Conservation (phyloP, 2,329 filamentous ascomycete species). For the Arthrobotrys sinensis region DNA sequence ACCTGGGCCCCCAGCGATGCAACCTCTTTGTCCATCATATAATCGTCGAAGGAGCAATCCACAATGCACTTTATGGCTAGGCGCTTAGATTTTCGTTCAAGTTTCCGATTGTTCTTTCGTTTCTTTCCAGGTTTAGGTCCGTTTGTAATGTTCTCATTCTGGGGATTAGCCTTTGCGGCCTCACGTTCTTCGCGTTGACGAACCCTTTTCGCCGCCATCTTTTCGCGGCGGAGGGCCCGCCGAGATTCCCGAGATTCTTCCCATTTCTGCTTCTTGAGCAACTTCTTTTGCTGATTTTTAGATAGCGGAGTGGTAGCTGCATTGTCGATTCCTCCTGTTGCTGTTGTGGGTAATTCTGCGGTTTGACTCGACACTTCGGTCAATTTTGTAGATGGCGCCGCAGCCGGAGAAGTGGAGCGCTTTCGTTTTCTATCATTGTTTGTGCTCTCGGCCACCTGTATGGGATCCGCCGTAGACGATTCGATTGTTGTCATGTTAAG, state of each 20-base stretch:
- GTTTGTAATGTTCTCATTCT: constrained; percentile 67
- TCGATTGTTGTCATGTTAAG: constrained; percentile 26
- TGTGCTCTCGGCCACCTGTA: background rate
- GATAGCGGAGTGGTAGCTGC: constrained; percentile 72
- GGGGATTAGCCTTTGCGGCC: constrained; percentile 71
- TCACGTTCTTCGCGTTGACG: constrained; percentile 70
- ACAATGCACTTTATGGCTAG: constrained; percentile 86
- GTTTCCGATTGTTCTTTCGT: constrained; percentile 66
- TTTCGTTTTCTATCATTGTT: constrained; percentile 46
- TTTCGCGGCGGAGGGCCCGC: constrained; percentile 66
- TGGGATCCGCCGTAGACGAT: background rate
- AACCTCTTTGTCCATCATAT: constrained; percentile 86
- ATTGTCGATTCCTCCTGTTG: background rate
- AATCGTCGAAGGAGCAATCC: constrained; percentile 91
- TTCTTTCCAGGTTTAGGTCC: constrained; percentile 67
- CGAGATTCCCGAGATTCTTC: constrained; percentile 78
- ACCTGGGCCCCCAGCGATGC: constrained; percentile 87
- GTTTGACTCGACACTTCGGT: background rate
- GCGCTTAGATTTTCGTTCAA: constrained; percentile 68
- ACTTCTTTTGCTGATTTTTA: constrained; percentile 88
- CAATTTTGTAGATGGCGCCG: background rate
- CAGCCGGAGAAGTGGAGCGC: constrained; percentile 25
- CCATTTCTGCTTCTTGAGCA: constrained; percentile 80
- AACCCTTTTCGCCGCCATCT: constrained; percentile 73
- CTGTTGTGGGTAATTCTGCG: background rate